phyloP scores from a whole-genome alignment of 164 flowering plant genomes.

The Warburgia ugandensis region DNA sequence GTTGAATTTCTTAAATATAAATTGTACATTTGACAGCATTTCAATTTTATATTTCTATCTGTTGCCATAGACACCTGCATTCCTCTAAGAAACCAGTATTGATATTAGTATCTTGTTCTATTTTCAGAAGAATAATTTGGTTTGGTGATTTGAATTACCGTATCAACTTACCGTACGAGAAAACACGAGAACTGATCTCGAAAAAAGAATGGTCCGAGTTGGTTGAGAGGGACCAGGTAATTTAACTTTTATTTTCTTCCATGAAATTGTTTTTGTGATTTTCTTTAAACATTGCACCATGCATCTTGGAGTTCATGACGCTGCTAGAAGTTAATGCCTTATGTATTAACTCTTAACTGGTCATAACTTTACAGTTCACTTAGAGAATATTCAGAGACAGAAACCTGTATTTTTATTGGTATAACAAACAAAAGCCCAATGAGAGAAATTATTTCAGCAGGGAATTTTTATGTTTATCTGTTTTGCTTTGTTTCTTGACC shows the following conservation, averaged over 20 bases:
- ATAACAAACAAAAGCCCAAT: too few relatives aligned
- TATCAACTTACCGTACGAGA: slow-evolving; percentile 66
- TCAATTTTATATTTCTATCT: background rate
- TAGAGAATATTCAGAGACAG: too few relatives aligned
- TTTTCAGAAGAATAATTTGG: slow-evolving; percentile 84
- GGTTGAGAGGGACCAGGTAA: slow-evolving; percentile 81
- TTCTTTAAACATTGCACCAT: background rate
- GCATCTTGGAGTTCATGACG: background rate
- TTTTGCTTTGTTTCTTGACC: background rate
- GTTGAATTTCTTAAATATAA: too few relatives aligned
- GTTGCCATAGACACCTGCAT: background rate
- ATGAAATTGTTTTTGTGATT: slow-evolving; percentile 1
- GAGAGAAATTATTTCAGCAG: too few relatives aligned
- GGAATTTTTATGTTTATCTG: background rate
- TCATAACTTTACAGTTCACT: too few relatives aligned
- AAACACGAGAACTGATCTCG: slow-evolving; percentile 61
- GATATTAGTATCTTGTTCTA: slow-evolving; percentile 8
- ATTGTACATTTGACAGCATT: too few relatives aligned
- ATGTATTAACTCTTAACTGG: too few relatives aligned
- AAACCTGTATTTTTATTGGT: too few relatives aligned
- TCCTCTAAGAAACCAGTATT: too few relatives aligned
- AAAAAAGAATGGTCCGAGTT: slow-evolving; percentile 65
- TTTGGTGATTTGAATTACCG: slow-evolving; percentile 95
- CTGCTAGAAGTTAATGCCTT: too few relatives aligned
- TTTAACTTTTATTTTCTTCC: background rate